These are phyloP conservation scores for Trametes versicolor DNA, from an alignment of 1,284 basidiomycete species.

Conservation along the genomic window DNA sequence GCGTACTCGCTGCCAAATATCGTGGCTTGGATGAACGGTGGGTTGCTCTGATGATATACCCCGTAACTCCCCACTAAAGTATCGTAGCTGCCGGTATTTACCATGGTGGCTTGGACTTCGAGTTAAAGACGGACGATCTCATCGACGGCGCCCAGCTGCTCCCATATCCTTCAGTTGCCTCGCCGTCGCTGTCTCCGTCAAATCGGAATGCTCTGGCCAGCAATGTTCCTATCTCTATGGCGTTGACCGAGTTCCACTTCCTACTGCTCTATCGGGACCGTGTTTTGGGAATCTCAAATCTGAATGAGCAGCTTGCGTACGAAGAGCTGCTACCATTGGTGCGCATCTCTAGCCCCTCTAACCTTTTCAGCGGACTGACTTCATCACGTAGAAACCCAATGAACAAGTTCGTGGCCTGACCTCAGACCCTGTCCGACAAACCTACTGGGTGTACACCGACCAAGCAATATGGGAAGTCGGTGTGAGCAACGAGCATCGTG, in stretches of 20 bases:
- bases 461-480: slow-evolving; percentile 92
- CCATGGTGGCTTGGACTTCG: slow-evolving; percentile 79
- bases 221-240: slow-evolving; percentile 76
- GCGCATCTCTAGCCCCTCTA: slow-evolving; percentile 18
- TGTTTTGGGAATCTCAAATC: slow-evolving; percentile 80
- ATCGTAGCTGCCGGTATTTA: slow-evolving; percentile 82
- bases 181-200: slow-evolving; percentile 35
- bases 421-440: slow-evolving; percentile 87
- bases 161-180: slow-evolving; percentile 62
- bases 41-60: neutral
- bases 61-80: slow-evolving; percentile 19
- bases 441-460: slow-evolving; percentile 96
- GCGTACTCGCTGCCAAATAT: slow-evolving; percentile 69
- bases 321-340: slow-evolving; percentile 88
- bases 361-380: slow-evolving; percentile 3
- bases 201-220: slow-evolving; percentile 38
- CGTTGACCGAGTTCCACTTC: slow-evolving; percentile 94
- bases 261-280: slow-evolving; percentile 87
- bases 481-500: slow-evolving; percentile 88
- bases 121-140: slow-evolving; percentile 74
- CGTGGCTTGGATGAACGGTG: slow-evolving; percentile 92
- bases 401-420: slow-evolving; percentile 81
- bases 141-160: slow-evolving; percentile 81
- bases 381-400: slow-evolving; percentile 64
- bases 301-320: slow-evolving; percentile 87